These are phyloP conservation scores for Suillus paluster DNA, from an alignment of 768 basidiomycete genomes.

Conservation along the genomic window DNA sequence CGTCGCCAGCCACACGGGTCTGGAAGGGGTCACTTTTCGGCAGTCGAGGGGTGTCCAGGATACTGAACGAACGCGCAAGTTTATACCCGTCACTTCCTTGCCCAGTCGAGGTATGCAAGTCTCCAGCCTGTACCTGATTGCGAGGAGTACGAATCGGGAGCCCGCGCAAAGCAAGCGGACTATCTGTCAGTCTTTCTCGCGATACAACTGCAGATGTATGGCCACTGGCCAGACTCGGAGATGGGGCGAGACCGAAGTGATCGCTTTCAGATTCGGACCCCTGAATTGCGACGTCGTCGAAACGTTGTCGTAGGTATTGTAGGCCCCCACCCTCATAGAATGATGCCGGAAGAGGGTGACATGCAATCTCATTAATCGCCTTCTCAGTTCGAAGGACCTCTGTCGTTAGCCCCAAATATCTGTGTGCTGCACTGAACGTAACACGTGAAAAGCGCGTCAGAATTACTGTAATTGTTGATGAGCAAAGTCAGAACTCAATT, in stretches of 20 bases:
- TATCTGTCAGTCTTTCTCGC: constrained; percentile 30
- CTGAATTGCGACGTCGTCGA: constrained; percentile 59
- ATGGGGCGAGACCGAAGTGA: constrained; percentile 49
- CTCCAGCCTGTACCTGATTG: constrained; percentile 74
- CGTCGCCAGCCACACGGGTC: constrained; percentile 50
- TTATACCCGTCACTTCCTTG: constrained; percentile 51
- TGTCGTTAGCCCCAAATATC: constrained; percentile 91
- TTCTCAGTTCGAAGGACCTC: constrained; percentile 97
- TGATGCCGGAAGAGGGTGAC: constrained; percentile 86
- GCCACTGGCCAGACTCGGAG: constrained; percentile 15
- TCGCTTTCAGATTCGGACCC: constrained; percentile 57
- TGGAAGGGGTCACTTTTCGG: constrained; percentile 30
- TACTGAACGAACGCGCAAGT: constrained; percentile 51
- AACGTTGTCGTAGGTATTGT: constrained; percentile 87
- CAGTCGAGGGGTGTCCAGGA: constrained; percentile 54
- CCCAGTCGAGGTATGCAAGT: constrained; percentile 65
- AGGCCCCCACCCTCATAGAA: constrained; percentile 96
- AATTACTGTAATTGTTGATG: constrained; percentile 62
- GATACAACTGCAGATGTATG: constrained; percentile 25
- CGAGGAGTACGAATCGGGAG: constrained; percentile 44
- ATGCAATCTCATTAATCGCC: constrained; percentile 95
- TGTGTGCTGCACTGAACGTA: constrained; percentile 96
- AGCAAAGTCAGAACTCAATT: constrained; percentile 15
- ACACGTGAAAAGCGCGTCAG: constrained; percentile 95
- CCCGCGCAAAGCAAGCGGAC: constrained; percentile 27